phyloP scores from a whole-genome alignment of 2,329 filamentous ascomycete species.

The Epichloe sp. region DNA sequence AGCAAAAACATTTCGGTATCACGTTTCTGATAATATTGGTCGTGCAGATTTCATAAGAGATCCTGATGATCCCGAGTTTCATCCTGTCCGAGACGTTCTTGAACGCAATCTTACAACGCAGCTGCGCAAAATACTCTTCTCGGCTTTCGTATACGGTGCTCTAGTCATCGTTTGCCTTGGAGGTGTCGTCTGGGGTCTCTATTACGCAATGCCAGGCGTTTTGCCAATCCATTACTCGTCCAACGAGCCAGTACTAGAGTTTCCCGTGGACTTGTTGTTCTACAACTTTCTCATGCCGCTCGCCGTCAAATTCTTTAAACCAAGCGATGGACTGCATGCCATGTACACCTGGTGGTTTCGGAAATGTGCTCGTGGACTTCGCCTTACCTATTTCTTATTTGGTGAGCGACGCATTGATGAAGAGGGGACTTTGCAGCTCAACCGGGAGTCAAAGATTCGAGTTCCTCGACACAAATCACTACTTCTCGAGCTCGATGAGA shows the following conservation, averaged over 20 bases:
- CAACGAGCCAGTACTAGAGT: constrained; percentile 83
- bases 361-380: constrained; percentile 63
- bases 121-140: constrained; percentile 90
- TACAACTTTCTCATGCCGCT: constrained; percentile 95
- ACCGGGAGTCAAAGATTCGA: constrained; percentile 17
- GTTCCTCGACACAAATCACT: constrained; percentile 25
- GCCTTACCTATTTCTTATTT: constrained; percentile 88
- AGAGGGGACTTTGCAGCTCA: constrained; percentile 53
- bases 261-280: constrained; percentile 84
- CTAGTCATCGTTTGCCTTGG: constrained; percentile 87
- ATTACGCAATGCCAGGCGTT: constrained; percentile 52
- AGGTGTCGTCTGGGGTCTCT: constrained; percentile 88
- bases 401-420: constrained; percentile 71
- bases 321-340: constrained; percentile 67
- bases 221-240: constrained; percentile 90
- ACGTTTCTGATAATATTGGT: neutral
- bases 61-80: constrained; percentile 95
- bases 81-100: constrained; percentile 90
- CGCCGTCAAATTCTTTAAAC: constrained; percentile 70
- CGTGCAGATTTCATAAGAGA: constrained; percentile 81
- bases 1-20: neutral
- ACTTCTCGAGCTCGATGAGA: constrained; percentile 33
- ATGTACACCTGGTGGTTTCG: constrained; percentile 98
- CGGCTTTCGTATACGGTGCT: constrained; percentile 86
- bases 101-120: constrained; percentile 88